phyloP scores from a whole-genome alignment of 2,329 filamentous ascomycete species.

The Zopfia rhizophila region DNA sequence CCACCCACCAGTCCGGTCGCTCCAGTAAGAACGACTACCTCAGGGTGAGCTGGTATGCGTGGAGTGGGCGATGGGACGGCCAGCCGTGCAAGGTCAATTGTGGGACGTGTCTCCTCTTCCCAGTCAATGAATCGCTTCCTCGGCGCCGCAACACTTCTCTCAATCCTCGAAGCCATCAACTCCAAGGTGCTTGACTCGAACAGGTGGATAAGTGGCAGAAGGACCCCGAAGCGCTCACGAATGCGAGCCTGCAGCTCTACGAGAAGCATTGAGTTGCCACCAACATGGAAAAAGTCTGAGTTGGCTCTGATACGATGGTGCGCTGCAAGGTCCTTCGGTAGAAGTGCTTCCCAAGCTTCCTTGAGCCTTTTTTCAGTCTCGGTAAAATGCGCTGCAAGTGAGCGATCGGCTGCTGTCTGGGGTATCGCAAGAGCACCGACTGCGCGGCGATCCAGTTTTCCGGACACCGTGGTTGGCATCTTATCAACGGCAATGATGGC shows the following conservation, averaged over 20 bases:
- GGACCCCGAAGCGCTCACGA: constrained; percentile 37
- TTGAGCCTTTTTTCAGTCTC: constrained; percentile 16
- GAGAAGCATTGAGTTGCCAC: constrained; percentile 55
- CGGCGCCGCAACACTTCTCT: constrained; percentile 13
- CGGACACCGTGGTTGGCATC: constrained; percentile 10
- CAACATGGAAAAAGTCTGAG: constrained; percentile 55
- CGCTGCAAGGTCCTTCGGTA: not conserved
- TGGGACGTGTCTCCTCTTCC: constrained; percentile 49
- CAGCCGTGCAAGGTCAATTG: constrained; percentile 6
- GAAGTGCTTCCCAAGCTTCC: constrained; percentile 26
- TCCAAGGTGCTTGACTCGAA: constrained; percentile 52
- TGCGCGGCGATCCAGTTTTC: constrained; percentile 17
- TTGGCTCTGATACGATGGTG: constrained; percentile 14
- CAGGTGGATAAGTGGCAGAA: constrained; percentile 48
- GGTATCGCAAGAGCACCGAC: constrained; percentile 26
- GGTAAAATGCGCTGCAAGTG: not conserved
- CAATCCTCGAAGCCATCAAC: constrained; percentile 50
- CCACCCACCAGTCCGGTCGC: constrained; percentile 19
- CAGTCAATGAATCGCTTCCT: constrained; percentile 44
- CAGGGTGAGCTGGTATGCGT: too few species aligned
- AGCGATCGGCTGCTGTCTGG: too few species aligned
- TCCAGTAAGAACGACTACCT: constrained; percentile 19
- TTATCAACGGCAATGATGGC: constrained; percentile 11
- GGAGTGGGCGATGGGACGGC: not conserved
- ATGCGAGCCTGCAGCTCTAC: constrained; percentile 52